Percentiles rank a stretch among this genome's conserved stretches.
Conservation (phyloP, 176 grass and related monocot genomes). For the Oryza brachyantha region DNA sequence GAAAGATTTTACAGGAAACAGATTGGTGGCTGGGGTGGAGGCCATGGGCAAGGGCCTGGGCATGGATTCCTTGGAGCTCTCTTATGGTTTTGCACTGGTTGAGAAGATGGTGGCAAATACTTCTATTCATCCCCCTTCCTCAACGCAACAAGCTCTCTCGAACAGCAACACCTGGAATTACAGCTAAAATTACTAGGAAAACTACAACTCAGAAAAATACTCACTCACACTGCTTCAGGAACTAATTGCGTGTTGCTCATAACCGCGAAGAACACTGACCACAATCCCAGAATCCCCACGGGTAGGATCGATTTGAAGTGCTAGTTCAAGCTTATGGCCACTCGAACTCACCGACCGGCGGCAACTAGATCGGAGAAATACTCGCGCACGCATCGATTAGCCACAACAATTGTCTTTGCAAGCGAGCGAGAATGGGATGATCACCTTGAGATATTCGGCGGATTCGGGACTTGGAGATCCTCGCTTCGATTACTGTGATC, state of each 20-base stretch:
- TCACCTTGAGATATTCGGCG: neutral
- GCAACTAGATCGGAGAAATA: neutral
- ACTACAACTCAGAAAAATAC: neutral
- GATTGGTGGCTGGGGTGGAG: conserved; percentile 42
- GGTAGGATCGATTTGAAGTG: neutral
- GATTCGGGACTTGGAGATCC: neutral
- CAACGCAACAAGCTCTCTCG: neutral
- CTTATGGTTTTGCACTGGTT: conserved; percentile 38
- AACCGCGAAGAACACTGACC: neutral
- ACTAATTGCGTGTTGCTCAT: neutral
- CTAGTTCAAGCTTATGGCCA: neutral
- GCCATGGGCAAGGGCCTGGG: conserved; percentile 19
- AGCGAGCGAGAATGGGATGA: neutral
- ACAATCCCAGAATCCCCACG: neutral
- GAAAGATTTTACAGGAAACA: conserved; percentile 58
- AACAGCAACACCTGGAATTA: conserved; percentile 31
- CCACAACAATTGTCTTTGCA: neutral
- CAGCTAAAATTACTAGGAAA: conserved; percentile 31
- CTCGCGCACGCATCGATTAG: neutral
- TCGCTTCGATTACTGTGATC: neutral
- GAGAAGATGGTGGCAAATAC: conserved; percentile 35
- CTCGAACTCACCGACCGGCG: neutral
- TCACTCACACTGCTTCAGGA: neutral
- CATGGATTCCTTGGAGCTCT: conserved; percentile 52
- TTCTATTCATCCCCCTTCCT: conserved; percentile 36